These are phyloP conservation scores for Globisporangium abappressorium DNA, from an alignment of 352 stramenopile species.

Conservation along the genomic window DNA sequence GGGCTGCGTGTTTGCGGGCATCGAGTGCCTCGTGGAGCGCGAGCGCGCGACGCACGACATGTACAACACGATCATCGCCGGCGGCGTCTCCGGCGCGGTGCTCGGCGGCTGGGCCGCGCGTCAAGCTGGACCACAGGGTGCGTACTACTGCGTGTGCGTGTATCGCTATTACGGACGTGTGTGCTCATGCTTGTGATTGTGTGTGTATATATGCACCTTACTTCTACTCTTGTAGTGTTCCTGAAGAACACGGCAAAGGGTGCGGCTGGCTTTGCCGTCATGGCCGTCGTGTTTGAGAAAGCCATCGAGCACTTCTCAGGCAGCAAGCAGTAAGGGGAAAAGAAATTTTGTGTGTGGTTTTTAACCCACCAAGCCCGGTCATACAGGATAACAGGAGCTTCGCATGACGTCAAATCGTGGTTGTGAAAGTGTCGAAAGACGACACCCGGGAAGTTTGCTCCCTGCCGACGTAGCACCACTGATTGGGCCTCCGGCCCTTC, in stretches of 20 bases:
- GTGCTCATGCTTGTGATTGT: background rate
- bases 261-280: slow-evolving; percentile 71
- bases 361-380: too few species aligned
- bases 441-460: too few species aligned
- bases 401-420: too few species aligned
- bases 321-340: slow-evolving; percentile 16
- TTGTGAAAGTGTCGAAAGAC: too few species aligned
- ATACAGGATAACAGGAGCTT: too few species aligned
- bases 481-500: too few species aligned
- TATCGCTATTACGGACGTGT: background rate
- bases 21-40: slow-evolving; percentile 84
- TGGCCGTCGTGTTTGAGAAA: slow-evolving; percentile 87
- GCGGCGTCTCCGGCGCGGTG: slow-evolving; percentile 57
- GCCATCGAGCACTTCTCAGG: slow-evolving; percentile 60
- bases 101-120: slow-evolving; percentile 69
- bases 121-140: slow-evolving; percentile 59
- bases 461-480: too few species aligned
- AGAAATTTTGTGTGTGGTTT: background rate
- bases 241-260: slow-evolving; percentile 72
- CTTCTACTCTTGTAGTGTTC: slow-evolving; percentile 39
- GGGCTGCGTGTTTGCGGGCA: slow-evolving; percentile 72
- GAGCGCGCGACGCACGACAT: slow-evolving; percentile 77
- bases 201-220: background rate
- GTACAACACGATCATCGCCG: slow-evolving; percentile 73
- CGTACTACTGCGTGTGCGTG: slow-evolving; percentile 8